Evolutionary conservation across 441 rosid genomes (phyloP).

Genomic region (Theobroma grandiflorum): DNA sequence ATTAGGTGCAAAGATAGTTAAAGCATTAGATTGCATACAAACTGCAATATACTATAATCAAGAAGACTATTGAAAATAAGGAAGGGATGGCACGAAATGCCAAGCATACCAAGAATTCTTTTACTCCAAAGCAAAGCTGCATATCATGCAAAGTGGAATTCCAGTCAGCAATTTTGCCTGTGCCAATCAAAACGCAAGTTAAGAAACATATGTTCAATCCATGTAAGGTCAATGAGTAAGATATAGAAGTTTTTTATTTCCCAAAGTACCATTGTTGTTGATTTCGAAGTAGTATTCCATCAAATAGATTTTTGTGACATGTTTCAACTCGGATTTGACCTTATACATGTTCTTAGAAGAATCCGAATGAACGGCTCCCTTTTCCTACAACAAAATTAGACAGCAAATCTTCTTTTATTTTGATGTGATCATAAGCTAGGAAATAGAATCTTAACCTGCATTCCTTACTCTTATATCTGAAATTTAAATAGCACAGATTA

Average conservation of each 20-base stretch:
- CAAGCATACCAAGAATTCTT: slow-evolving; percentile 86
- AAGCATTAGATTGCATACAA: slow-evolving; percentile 18
- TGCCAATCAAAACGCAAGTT: slow-evolving; percentile 42
- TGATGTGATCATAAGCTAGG: neutral
- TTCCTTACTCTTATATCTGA: neutral
- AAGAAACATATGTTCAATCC: slow-evolving; percentile 34
- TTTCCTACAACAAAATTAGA: slow-evolving; percentile 62
- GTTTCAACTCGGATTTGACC: slow-evolving; percentile 79
- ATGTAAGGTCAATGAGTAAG: slow-evolving; percentile 9
- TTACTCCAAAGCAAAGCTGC: slow-evolving; percentile 96
- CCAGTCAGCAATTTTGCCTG: slow-evolving; percentile 78
- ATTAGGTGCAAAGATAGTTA: slow-evolving; percentile 17
- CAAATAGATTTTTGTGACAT: slow-evolving; percentile 77
- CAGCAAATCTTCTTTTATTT: slow-evolving; percentile 27
- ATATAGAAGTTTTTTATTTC: slow-evolving; percentile 18
- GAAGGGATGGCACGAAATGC: slow-evolving; percentile 4
- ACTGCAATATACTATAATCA: neutral
- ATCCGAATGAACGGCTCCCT: slow-evolving; percentile 80
- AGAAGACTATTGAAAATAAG: slow-evolving; percentile 7
- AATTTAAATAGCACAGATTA: neutral
- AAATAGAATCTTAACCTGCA: neutral
- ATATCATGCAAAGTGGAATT: slow-evolving; percentile 75
- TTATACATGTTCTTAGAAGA: slow-evolving; percentile 60
- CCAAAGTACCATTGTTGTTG: slow-evolving; percentile 52
- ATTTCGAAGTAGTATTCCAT: slow-evolving; percentile 87